phyloP scores from a whole-genome alignment of 2,329 filamentous ascomycete species.

The Aureobasidium sp. region DNA sequence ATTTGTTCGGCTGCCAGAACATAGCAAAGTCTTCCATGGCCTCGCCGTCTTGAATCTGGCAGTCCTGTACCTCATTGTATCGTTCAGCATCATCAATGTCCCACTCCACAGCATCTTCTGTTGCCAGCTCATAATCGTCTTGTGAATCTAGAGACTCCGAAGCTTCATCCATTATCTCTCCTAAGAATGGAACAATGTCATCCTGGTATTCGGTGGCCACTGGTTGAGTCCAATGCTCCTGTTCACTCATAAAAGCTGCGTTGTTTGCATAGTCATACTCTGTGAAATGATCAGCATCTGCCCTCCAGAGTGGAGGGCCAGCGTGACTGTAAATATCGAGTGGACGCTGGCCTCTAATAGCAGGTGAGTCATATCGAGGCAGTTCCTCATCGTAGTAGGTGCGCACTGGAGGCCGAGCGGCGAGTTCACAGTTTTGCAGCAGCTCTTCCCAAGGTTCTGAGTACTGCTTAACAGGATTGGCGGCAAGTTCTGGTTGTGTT shows the following conservation, averaged over 20 bases:
- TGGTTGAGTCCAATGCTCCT: background rate
- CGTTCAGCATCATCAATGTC: background rate
- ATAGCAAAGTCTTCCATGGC: slow-evolving; percentile 21
- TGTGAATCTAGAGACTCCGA: background rate
- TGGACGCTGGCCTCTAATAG: background rate
- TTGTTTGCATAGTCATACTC: background rate
- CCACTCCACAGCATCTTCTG: slow-evolving; percentile 4
- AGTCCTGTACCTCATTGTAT: background rate
- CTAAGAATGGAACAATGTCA: background rate
- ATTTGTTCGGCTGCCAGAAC: slow-evolving; percentile 37
- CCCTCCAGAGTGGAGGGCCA: background rate
- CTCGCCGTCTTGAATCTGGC: background rate
- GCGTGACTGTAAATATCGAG: background rate
- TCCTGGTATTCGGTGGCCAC: background rate
- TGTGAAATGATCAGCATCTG: background rate
- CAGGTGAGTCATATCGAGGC: background rate
- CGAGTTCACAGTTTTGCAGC: background rate
- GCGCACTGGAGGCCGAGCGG: background rate
- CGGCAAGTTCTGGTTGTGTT: background rate
- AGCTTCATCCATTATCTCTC: background rate
- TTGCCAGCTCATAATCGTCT: background rate
- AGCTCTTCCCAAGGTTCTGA: background rate
- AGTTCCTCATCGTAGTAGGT: background rate
- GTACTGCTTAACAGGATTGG: background rate
- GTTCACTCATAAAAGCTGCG: background rate